These are phyloP conservation scores for Aechmea fasciata DNA, from an alignment of 176 grass and related monocot genomes.

Conservation along the genomic window DNA sequence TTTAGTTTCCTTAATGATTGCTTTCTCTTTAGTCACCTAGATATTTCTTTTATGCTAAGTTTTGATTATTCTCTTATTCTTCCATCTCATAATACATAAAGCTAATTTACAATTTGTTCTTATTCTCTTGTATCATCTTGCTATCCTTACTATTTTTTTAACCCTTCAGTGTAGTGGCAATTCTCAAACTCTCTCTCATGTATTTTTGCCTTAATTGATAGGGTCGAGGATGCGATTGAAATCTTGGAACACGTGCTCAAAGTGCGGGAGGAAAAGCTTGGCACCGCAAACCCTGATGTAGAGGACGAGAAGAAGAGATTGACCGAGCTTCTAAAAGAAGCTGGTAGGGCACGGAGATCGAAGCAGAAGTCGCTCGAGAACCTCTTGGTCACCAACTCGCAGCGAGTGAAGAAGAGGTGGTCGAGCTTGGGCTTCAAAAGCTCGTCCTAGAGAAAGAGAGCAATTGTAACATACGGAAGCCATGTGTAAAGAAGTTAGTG, in stretches of 20 bases:
- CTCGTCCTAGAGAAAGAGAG: conserved; percentile 6
- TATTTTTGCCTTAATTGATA: conserved; percentile 9
- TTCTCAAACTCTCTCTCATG: not conserved
- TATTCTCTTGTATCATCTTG: too few relatives aligned
- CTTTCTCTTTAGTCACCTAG: too few relatives aligned
- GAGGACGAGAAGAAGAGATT: conserved; percentile 93
- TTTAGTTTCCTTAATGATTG: too few relatives aligned
- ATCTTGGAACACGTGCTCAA: conserved; percentile 91
- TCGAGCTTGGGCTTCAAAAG: conserved; percentile 82
- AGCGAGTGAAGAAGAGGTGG: conserved; percentile 80
- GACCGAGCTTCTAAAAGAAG: conserved; percentile 74
- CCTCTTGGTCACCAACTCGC: conserved; percentile 41
- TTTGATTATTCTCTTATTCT: too few relatives aligned
- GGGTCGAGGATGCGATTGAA: conserved; percentile 90
- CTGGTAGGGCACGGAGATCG: conserved; percentile 59
- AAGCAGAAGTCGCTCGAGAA: conserved; percentile 82
- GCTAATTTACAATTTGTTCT: too few relatives aligned
- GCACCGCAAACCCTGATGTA: conserved; percentile 84
- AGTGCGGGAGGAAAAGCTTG: conserved; percentile 86
- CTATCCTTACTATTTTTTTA: too few relatives aligned
- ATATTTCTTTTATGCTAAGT: too few relatives aligned
- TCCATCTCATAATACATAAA: too few relatives aligned
- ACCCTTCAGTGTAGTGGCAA: not conserved
- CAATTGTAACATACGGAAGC: conserved; percentile 48
- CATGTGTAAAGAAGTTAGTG: conserved; percentile 48